Conservation (phyloP, 1,284 basidiomycete species). For the Ustanciosporium gigantosporum region DNA sequence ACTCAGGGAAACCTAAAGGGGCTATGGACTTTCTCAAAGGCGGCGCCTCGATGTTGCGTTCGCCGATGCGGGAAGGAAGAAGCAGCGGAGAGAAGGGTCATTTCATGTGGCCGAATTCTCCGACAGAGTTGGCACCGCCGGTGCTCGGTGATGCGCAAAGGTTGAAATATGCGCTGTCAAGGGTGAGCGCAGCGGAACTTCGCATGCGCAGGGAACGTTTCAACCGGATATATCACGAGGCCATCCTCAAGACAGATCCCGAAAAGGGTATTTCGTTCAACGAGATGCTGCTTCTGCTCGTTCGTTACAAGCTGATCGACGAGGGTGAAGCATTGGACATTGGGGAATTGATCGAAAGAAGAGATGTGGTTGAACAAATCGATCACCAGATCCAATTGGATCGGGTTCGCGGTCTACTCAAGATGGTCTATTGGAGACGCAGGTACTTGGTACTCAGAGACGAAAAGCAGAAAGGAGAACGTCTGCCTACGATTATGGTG, state of each 20-base stretch:
- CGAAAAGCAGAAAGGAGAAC: conserved; percentile 16
- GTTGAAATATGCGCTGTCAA: conserved; percentile 20
- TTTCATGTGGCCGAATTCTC: conserved; percentile 21
- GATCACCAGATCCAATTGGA: conserved; percentile 52
- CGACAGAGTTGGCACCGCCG: conserved; percentile 1
- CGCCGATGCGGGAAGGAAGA: conserved; percentile 14
- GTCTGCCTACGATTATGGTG: conserved; percentile 13
- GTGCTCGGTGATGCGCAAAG: conserved; percentile 13
- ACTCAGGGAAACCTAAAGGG: conserved; percentile 5
- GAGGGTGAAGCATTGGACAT: conserved; percentile 65
- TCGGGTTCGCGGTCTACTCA: conserved; percentile 48
- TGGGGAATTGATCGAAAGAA: conserved; percentile 55
- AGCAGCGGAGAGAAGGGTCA: conserved; percentile 6
- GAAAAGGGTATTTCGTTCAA: conserved; percentile 80
- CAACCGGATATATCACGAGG: conserved; percentile 58
- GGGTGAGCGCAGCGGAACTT: conserved; percentile 40
- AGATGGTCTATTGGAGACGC: conserved; percentile 46
- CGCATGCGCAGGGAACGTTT: conserved; percentile 45
- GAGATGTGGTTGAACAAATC: conserved; percentile 43
- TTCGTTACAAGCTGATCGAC: conserved; percentile 88
- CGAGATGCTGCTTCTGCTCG: conserved; percentile 82
- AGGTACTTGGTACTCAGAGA: conserved; percentile 40
- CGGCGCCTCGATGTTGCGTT: conserved; percentile 22
- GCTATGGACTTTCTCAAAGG: conserved; percentile 23
- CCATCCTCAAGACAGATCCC: conserved; percentile 66